A percentile compares a stretch with the other conserved stretches of the same genome.
Conservation (phyloP, 2,329 filamentous ascomycete species). For the Ustilaginoidea virens region DNA sequence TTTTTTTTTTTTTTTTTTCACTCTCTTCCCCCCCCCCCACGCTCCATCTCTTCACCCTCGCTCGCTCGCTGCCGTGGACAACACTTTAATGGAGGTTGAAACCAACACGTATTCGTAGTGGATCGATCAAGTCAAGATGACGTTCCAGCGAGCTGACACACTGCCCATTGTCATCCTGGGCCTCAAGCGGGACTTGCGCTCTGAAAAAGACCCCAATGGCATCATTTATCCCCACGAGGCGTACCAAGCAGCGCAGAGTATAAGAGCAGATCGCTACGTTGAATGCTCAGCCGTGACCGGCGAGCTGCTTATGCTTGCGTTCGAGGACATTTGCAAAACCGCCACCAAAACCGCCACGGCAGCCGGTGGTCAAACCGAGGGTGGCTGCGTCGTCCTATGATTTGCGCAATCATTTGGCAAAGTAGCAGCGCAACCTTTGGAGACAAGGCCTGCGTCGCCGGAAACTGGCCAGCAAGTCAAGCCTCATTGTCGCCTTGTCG, state of each 20-base stretch:
- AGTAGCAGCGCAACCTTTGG: too few relatives aligned
- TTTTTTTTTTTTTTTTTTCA: conserved; percentile 4
- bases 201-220: conserved; percentile 41
- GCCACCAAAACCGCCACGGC: conserved; percentile 31
- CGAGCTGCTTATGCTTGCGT: conserved; percentile 39
- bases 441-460: too few relatives aligned
- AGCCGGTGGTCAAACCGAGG: conserved; percentile 37
- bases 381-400: conserved; percentile 37
- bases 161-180: conserved; percentile 42
- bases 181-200: conserved; percentile 44
- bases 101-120: conserved; percentile 32
- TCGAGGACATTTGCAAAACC: conserved; percentile 45
- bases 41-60: too few relatives aligned
- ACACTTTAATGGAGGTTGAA: too few relatives aligned
- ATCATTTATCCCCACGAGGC: conserved; percentile 47
- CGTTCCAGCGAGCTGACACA: conserved; percentile 29
- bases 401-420: too few relatives aligned
- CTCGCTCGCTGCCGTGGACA: too few relatives aligned
- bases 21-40: too few relatives aligned
- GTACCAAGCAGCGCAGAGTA: conserved; percentile 37
- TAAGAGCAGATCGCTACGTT: conserved; percentile 47
- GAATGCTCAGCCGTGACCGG: conserved; percentile 48
- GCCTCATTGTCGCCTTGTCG: background rate
- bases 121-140: conserved; percentile 35
- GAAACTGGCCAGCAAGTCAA: too few relatives aligned